phyloP scores from a whole-genome alignment of 2,329 filamentous ascomycete species.

The Microsporum audouinii region DNA sequence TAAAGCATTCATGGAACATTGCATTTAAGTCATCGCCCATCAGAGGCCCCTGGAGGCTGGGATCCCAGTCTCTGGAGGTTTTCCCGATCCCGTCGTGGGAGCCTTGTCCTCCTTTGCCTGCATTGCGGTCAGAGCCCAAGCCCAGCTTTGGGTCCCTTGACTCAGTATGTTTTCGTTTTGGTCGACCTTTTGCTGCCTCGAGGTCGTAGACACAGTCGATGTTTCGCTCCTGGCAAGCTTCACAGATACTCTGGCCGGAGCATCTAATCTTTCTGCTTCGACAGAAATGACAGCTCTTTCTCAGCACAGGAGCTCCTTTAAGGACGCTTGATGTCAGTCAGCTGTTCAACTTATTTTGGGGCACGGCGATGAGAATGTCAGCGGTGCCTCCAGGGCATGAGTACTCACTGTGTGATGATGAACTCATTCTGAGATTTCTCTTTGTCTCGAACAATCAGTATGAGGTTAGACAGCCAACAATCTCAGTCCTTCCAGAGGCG shows the following conservation, averaged over 20 bases:
- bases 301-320: conserved; percentile 5
- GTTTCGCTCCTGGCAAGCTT: conserved; percentile 9
- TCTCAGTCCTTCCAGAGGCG: background rate
- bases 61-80: background rate
- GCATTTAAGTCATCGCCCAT: conserved; percentile 8
- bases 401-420: conserved; percentile 5
- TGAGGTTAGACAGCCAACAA: background rate
- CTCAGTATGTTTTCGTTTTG: conserved; percentile 9
- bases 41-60: conserved; percentile 4
- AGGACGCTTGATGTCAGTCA: background rate
- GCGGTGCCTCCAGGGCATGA: background rate
- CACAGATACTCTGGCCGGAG: conserved; percentile 9
- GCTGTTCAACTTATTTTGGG: background rate
- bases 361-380: background rate
- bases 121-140: background rate
- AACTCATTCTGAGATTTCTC: conserved; percentile 2
- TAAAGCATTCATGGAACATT: conserved; percentile 8
- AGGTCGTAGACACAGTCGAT: conserved; percentile 11
- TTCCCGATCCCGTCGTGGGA: background rate
- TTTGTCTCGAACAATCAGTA: background rate
- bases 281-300: conserved; percentile 10
- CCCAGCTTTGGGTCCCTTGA: conserved; percentile 1
- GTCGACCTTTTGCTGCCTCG: conserved; percentile 9
- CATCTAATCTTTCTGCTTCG: conserved; percentile 10
- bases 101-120: background rate